Base-by-base conservation (phyloP, 2,329 filamentous ascomycete species). In the Stachybotrys chartarum region DNA sequence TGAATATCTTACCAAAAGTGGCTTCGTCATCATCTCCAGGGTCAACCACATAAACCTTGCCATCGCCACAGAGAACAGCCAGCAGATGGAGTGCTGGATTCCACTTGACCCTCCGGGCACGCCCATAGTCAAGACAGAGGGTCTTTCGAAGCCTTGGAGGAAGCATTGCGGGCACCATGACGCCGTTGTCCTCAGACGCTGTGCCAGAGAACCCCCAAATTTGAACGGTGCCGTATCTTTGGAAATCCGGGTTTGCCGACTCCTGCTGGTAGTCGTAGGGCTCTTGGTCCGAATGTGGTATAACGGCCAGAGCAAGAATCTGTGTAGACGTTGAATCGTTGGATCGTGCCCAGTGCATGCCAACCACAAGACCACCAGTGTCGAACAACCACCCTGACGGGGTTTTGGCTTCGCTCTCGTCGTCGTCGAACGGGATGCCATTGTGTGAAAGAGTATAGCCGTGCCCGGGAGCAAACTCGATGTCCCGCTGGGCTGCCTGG, bases 351-450 rank as follows among this genome's bases (percentile, higher is more conserved):
- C 82, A 85, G 50, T 74, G 76, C 66, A 84, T 75, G 30, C 75
- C 70, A 5, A 79, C 66, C 5, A 81, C 75, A 14, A 82, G 72
- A 52, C 81, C 81, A 11, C 79, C 80, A 0, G 76, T 71, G 56
- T 85, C 78, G 14, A 85, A 62, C 59, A 83, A 68, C 78, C 79
- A 83, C 5, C 79, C 80, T 66, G 59, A 72, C 59, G 61, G 62
- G 31, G 58, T 52, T n/a, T 64, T 66, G 35, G 58, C 54, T 11
- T 60, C 56, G 7, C 56, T 51, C 1, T 60, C 53, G n/a, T 69
- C 62, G 10, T 64, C 57, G 6, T 66, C 59, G 18, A 68, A 58
- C 0, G 69, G 66, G 8, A 72, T 50, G 0, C 70, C 70, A 0
- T 61, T 60, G 7, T 70, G 63, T 3, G 64, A 64, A 30, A 71